These are phyloP conservation scores for Luzula sylvatica DNA, from an alignment of 176 grass and related monocot species.

Conservation along the genomic window DNA sequence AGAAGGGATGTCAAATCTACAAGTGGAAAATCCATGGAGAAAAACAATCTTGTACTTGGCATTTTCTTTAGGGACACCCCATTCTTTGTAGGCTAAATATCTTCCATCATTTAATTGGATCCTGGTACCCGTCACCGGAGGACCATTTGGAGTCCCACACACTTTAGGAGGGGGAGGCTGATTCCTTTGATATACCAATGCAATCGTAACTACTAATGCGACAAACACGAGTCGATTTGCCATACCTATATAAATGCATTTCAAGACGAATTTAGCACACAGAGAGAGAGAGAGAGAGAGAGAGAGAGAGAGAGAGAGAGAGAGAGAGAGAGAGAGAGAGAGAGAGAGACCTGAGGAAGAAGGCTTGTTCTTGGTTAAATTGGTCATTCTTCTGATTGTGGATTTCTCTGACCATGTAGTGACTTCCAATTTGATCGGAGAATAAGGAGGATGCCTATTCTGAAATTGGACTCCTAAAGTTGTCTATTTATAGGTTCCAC, in stretches of 20 bases:
- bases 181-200: conserved; percentile 17
- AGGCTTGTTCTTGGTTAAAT: conserved; percentile 6
- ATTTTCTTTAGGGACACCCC: conserved; percentile 28
- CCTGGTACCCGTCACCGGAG: conserved; percentile 15
- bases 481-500: too few relatives aligned
- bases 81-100: conserved; percentile 36
- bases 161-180: conserved; percentile 19
- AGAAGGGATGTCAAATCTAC: conserved; percentile 27
- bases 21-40: conserved; percentile 32
- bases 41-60: conserved; percentile 39
- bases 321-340: neutral
- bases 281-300: too few relatives aligned
- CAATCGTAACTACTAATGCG: neutral
- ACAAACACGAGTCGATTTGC: neutral
- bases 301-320: too few relatives aligned
- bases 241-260: conserved; percentile 4
- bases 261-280: too few relatives aligned
- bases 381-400: too few relatives aligned
- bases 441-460: too few relatives aligned
- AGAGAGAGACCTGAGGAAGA: conserved; percentile 5
- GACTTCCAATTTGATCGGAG: too few relatives aligned
- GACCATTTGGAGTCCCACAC: conserved; percentile 25
- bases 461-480: too few relatives aligned
- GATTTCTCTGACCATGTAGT: too few relatives aligned
- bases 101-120: conserved; percentile 35